Evolutionary conservation across 1,284 basidiomycete species (phyloP).

Genomic region (Tylopilus sp.): DNA sequence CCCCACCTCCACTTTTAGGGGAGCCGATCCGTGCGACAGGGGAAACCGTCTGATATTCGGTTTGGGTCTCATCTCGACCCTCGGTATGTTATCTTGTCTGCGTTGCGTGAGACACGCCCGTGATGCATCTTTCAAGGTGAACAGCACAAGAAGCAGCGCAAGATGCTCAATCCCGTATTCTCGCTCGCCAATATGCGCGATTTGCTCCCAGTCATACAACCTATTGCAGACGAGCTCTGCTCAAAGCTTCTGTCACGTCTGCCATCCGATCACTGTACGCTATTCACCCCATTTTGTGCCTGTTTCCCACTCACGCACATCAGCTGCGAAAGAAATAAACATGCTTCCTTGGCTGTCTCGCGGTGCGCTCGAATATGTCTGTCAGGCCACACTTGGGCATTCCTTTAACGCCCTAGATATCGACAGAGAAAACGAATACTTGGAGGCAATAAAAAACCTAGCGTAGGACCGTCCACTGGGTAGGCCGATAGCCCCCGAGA

Average conservation of each 20-base stretch:
- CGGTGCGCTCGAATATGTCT: constrained; percentile 48
- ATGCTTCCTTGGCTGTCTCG: constrained; percentile 50
- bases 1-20: constrained; percentile 12
- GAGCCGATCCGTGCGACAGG: constrained; percentile 35
- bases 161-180: constrained; percentile 49
- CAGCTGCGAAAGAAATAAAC: constrained; percentile 36
- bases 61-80: constrained; percentile 30
- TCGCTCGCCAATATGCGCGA: constrained; percentile 44
- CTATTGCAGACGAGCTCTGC: constrained; percentile 39
- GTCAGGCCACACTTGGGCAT: constrained; percentile 48
- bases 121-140: constrained; percentile 35
- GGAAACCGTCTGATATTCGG: constrained; percentile 29
- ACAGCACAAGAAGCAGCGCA: constrained; percentile 47
- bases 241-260: constrained; percentile 12
- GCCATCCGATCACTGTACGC: constrained; percentile 28
- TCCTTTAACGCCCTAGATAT: constrained; percentile 50
- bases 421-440: constrained; percentile 43
- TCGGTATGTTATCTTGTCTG: constrained; percentile 31
- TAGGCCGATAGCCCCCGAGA: not conserved
- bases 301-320: constrained; percentile 1
- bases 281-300: not conserved
- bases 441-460: constrained; percentile 45
- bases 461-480: constrained; percentile 35
- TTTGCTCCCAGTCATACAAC: constrained; percentile 44
- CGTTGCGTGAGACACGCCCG: constrained; percentile 23